Evolutionary conservation across 2,329 filamentous ascomycete species (phyloP).

Genomic region (Penicillium rolfsii): DNA sequence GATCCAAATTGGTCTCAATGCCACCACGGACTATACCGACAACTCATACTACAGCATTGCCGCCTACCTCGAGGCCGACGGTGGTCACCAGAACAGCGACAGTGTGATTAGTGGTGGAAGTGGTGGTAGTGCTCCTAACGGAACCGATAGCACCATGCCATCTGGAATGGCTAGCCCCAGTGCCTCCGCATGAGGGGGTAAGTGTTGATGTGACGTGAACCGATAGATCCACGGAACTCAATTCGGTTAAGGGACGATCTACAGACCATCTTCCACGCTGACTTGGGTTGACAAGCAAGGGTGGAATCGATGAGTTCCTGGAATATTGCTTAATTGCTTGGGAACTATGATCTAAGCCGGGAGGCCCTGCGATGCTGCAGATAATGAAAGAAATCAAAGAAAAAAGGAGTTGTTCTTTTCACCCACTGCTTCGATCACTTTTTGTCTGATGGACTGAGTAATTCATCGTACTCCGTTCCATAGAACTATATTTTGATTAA

Average conservation of each 20-base stretch:
- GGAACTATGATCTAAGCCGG: too few species aligned
- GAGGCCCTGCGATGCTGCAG: background rate
- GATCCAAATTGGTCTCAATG: slow-evolving; percentile 55
- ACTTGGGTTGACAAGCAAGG: background rate
- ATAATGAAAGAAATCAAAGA: background rate
- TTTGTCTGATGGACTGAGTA: background rate
- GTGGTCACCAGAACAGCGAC: slow-evolving; percentile 22
- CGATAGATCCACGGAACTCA: background rate
- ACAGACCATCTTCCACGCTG: background rate
- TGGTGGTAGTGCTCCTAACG: background rate
- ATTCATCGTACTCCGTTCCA: background rate
- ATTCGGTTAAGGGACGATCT: background rate
- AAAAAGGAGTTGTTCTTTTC: background rate
- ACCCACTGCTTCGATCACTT: background rate
- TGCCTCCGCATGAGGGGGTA: background rate
- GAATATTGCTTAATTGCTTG: background rate
- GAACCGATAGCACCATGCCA: slow-evolving; percentile 15
- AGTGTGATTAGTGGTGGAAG: slow-evolving; percentile 6
- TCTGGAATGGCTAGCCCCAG: slow-evolving; percentile 4
- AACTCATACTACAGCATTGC: slow-evolving; percentile 29
- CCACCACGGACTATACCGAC: slow-evolving; percentile 36
- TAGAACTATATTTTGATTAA: too few species aligned
- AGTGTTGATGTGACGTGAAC: background rate
- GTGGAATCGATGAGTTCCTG: background rate
- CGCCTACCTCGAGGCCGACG: slow-evolving; percentile 23